Base-by-base conservation (phyloP, 768 basidiomycete species). In the Lactarius indigo region DNA sequence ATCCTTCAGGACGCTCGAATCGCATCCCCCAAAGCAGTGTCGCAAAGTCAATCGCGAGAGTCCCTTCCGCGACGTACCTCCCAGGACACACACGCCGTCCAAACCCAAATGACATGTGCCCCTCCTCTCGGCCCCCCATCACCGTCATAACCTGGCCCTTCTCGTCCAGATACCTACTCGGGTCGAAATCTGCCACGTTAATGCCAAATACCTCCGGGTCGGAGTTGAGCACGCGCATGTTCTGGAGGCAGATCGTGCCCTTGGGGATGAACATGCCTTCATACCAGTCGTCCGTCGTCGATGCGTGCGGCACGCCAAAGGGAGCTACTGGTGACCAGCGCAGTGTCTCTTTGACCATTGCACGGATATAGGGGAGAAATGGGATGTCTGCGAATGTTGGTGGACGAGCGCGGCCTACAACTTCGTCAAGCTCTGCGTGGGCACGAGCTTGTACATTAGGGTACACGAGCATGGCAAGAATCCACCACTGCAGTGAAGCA, bases 391-490 rank as follows among this genome's bases (percentile, higher is more conserved):
- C 66, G 23, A 78, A 75, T 4, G 72, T 72, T 1, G 82, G 83
- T 9, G 82, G 72, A 4, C 80, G 73, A 26, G 70, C 73, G 2
- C 54, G 28, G 15, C 77, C 60, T 13, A 82, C 67, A 5, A 82
- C 74, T 1, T 58, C 31, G 68, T 83, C 82, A 15, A 84, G 73
- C 68, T 83, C 81, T 5, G 72, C 73, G 61, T 81, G 82, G 0
- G 80, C 81, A 58, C 71, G 76, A 9, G 54, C 64, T 63, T 78
- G 79, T 15, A 74, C 69, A 15, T 77, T 74, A 1, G 81, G 81
- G 64, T 80, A 69, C 10, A 75, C 68, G 6, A 77, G 72, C 78
- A 83, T 78, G 1, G 78, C 77, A 17, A 81, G 73, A 55, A 82
- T 65, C 68, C 83, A 79, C 2, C 74, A 67, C 12, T 71, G 66